A percentile compares a stretch with the other conserved stretches of the same genome.
Conservation (phyloP, 2,329 filamentous ascomycete genomes). For the Colletotrichum tanaceti region DNA sequence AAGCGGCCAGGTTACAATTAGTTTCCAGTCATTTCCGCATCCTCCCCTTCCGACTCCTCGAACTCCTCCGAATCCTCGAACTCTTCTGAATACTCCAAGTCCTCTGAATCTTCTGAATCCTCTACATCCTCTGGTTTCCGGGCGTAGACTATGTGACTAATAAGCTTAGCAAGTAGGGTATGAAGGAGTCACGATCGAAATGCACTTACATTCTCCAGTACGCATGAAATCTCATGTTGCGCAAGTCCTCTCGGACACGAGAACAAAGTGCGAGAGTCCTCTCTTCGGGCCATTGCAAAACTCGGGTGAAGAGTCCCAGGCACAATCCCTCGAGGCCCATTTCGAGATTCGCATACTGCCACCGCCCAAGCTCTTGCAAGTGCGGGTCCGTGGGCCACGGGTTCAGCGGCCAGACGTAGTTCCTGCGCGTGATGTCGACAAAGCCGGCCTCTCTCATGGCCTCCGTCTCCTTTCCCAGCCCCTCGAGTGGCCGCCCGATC, state of each 20-base stretch:
- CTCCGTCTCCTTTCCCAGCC: conserved; percentile 45
- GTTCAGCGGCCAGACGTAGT: conserved; percentile 38
- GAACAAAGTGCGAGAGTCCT: conserved; percentile 45
- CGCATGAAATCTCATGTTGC: conserved; percentile 43
- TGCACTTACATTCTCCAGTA: conserved; percentile 42
- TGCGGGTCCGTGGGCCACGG: conserved; percentile 41
- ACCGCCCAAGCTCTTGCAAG: conserved; percentile 32
- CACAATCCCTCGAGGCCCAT: conserved; percentile 50
- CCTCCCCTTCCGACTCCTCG: neutral
- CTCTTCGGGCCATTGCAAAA: conserved; percentile 50
- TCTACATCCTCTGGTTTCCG: neutral
- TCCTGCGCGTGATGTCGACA: conserved; percentile 13
- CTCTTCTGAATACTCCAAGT: too few relatives aligned
- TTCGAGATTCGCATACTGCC: conserved; percentile 46
- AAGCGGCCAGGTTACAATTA: too few relatives aligned
- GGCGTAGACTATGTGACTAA: conserved; percentile 10
- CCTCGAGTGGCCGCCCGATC: conserved; percentile 47
- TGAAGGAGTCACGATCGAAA: too few relatives aligned
- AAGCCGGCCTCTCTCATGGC: conserved; percentile 31
- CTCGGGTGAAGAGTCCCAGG: conserved; percentile 52
- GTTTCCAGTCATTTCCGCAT: neutral
- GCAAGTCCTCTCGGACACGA: conserved; percentile 43
- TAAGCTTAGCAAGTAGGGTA: neutral
- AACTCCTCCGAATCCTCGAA: neutral
- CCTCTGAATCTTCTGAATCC: too few relatives aligned